Percentiles rank a stretch among this genome's conserved stretches.
These are phyloP conservation scores for Houttuynia cordata DNA, from an alignment of 164 flowering plant genomes.

Conservation along the genomic window DNA sequence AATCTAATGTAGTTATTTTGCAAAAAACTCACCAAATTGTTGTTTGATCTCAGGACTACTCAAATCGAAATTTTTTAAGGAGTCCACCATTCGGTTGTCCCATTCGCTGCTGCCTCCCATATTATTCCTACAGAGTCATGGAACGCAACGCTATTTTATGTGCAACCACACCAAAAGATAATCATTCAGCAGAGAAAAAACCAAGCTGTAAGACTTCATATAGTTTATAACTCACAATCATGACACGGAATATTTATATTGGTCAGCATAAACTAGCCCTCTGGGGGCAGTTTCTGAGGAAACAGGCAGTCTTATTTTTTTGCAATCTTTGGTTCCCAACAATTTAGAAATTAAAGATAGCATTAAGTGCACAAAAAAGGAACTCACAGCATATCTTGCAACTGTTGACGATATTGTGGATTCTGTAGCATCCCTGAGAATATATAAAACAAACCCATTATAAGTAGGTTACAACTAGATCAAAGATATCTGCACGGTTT, in stretches of 20 bases:
- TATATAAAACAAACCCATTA: no score
- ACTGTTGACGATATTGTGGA: slow-evolving; percentile 82
- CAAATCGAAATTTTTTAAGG: slow-evolving; percentile 77
- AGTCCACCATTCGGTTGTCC: slow-evolving; percentile 74
- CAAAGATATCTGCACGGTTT: no score
- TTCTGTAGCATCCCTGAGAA: slow-evolving; percentile 89
- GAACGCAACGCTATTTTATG: not conserved
- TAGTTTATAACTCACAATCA: no score
- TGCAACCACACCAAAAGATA: not conserved
- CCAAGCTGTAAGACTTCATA: no score
- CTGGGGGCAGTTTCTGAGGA: no score
- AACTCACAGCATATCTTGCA: slow-evolving; percentile 85
- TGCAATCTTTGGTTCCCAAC: no score
- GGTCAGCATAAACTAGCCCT: no score
- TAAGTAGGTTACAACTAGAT: no score
- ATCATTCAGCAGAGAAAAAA: not conserved
- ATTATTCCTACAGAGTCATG: slow-evolving; percentile 46
- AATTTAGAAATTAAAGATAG: not conserved
- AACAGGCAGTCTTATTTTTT: no score
- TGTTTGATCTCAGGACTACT: slow-evolving; percentile 95
- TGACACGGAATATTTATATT: no score
- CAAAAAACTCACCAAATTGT: slow-evolving; percentile 71
- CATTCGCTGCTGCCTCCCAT: slow-evolving; percentile 82
- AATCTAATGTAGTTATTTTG: no score
- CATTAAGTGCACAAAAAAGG: not conserved